A percentile compares a stretch with the other conserved stretches of the same genome.
phyloP scores from a whole-genome alignment of 768 basidiomycete genomes.

The Lentinula sp. region DNA sequence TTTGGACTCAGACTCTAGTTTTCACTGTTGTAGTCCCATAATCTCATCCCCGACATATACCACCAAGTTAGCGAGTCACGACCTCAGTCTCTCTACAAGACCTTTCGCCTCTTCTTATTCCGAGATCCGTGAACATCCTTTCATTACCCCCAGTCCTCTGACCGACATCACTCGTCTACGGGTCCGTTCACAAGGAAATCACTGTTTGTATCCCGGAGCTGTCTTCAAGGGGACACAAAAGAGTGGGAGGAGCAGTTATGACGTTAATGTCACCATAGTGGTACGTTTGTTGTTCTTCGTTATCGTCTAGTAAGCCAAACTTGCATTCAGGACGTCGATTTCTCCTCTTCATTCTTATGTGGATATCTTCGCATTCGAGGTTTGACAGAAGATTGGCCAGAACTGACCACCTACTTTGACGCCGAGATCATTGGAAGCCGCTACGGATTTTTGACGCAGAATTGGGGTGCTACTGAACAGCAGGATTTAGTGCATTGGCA shows the following conservation, averaged over 20 bases:
- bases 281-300: conserved; percentile 42
- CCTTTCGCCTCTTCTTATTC: conserved; percentile 9
- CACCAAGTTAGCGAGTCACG: background rate
- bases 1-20: background rate
- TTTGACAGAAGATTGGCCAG: conserved; percentile 90
- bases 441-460: conserved; percentile 85
- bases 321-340: conserved; percentile 73
- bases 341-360: conserved; percentile 76
- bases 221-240: conserved; percentile 90
- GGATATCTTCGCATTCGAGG: conserved; percentile 93
- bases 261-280: conserved; percentile 88
- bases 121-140: conserved; percentile 13
- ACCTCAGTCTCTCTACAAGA: background rate
- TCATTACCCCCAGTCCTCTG: conserved; percentile 42
- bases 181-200: conserved; percentile 63
- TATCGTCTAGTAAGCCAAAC: conserved; percentile 5
- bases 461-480: conserved; percentile 86
- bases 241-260: conserved; percentile 90
- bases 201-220: conserved; percentile 84
- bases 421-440: conserved; percentile 92
- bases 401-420: conserved; percentile 94
- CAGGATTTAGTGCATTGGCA: conserved; percentile 95
- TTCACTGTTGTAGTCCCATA: conserved; percentile 10
- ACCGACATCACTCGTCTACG: conserved; percentile 75
- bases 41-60: conserved; percentile 1